Evolutionary conservation across 441 rosid species (phyloP).

Genomic region (Gossypium davidsonii): DNA sequence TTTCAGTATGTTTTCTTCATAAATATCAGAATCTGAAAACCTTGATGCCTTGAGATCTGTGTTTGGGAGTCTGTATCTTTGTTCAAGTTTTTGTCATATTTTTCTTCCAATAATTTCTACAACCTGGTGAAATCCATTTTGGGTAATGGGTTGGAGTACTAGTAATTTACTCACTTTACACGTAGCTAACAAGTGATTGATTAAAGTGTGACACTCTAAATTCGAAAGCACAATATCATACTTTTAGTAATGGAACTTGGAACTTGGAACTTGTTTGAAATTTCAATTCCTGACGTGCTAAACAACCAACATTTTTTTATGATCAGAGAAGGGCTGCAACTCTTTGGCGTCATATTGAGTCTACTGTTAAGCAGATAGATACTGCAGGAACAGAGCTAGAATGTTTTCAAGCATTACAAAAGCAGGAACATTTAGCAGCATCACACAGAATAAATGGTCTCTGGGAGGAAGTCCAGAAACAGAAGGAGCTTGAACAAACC

Average conservation of each 20-base stretch:
- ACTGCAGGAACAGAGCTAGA: conserved; percentile 84
- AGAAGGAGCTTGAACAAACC: conserved; percentile 73
- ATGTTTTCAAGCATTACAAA: conserved; percentile 84
- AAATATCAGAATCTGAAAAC: neutral
- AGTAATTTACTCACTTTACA: neutral
- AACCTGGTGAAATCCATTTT: neutral
- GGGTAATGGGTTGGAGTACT: neutral
- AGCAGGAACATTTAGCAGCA: conserved; percentile 89
- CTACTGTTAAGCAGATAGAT: conserved; percentile 75
- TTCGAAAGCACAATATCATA: neutral
- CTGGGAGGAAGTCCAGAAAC: conserved; percentile 85
- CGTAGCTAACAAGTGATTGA: no score
- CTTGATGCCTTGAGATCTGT: conserved; percentile 4
- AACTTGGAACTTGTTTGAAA: neutral
- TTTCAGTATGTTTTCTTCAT: neutral
- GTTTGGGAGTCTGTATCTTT: neutral
- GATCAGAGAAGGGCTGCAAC: conserved; percentile 66
- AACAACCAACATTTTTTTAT: neutral
- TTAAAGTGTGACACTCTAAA: no score
- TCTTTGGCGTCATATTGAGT: conserved; percentile 70
- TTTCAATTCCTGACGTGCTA: neutral
- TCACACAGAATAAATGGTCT: conserved; percentile 68
- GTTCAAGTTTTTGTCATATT: no score
- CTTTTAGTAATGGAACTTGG: neutral
- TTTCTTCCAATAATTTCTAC: no score